Base-by-base conservation (phyloP, 1,284 basidiomycete species). In the Cutaneotrichosporon daszewskae region DNA sequence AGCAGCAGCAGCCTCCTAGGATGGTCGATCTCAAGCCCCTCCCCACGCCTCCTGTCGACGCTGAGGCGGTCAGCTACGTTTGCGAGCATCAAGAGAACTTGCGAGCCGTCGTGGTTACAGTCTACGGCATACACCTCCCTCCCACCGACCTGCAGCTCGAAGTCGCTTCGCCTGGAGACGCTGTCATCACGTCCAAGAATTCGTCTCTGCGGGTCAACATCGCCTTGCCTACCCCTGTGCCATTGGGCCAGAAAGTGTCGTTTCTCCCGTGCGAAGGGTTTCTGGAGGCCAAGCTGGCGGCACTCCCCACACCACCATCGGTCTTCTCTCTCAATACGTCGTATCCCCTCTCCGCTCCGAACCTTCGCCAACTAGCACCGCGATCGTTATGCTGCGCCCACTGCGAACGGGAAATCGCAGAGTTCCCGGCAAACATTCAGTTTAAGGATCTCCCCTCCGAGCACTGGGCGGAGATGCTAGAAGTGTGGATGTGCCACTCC, bases 401-500 rank as follows among this genome's bases (percentile, higher is more conserved):
- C 62, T 44, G 77, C 76, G 17, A 75, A 82, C 77, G 87, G n/a
- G 82, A 87, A 51, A 80, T 86, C 1, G 71, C 79, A 0, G 79
- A 84, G 47, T 75, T 89, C 14, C 59, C 73, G 79, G 10, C 84
- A 79, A 44, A 50, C 32, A 45, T 48, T 16, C 49, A 54, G 23
- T 95, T 87, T 67, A 79, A 82, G 38, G 90, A 95, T 58, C 74
- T 98, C 7, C 92, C 92, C 1, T 91, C 87, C 1, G 89, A 95
- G 62, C 83, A 95, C 59, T 98, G 92, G 92, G 85, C 90, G 46
- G 92, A 98, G 68, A 80, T 97, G 29, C 81, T 97, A 18, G 92
- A 97, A 49, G 85, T 89, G 3, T 97, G 92, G 92, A 92, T 98
- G 87, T 97, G 92, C 62, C 94, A 97, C 69, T 72, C 82, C 17